Percentiles rank a stretch among this genome's conserved stretches.
These are phyloP conservation scores for Beauveria australis DNA, from an alignment of 2,329 filamentous ascomycete species.

Conservation along the genomic window DNA sequence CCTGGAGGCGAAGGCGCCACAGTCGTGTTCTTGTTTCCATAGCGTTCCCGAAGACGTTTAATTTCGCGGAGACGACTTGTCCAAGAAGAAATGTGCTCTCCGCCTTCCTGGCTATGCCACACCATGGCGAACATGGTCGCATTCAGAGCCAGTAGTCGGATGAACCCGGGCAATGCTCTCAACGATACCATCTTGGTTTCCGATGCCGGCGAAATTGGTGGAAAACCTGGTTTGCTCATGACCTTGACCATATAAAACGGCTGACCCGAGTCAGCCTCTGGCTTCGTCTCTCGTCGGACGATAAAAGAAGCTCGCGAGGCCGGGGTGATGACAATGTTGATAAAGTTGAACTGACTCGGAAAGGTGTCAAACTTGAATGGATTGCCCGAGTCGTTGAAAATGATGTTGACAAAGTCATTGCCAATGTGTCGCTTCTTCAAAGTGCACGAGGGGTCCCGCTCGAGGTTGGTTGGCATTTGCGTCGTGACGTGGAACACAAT, in stretches of 20 bases:
- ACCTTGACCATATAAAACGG: constrained; percentile 84
- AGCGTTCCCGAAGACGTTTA: constrained; percentile 66
- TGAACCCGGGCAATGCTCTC: constrained; percentile 73
- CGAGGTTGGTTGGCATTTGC: constrained; percentile 87
- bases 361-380: constrained; percentile 88
- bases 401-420: constrained; percentile 96
- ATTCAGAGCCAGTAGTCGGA: constrained; percentile 83
- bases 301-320: constrained; percentile 72
- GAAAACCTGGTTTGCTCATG: constrained; percentile 80
- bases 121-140: constrained; percentile 88
- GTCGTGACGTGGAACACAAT: constrained; percentile 94
- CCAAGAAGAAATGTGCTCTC: constrained; percentile 85
- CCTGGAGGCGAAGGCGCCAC: constrained; percentile 22
- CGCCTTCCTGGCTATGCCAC: constrained; percentile 70
- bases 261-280: constrained; percentile 28
- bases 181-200: constrained; percentile 84
- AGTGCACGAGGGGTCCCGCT: constrained; percentile 66
- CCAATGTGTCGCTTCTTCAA: constrained; percentile 93
- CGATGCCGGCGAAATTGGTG: constrained; percentile 81
- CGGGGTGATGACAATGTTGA: constrained; percentile 92
- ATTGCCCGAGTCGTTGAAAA: constrained; percentile 93
- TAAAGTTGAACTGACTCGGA: constrained; percentile 90
- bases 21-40: constrained; percentile 34
- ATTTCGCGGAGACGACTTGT: constrained; percentile 79
- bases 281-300: constrained; percentile 44